Conservation (phyloP, 805 yeast species). For the Ogataea ganodermae region DNA sequence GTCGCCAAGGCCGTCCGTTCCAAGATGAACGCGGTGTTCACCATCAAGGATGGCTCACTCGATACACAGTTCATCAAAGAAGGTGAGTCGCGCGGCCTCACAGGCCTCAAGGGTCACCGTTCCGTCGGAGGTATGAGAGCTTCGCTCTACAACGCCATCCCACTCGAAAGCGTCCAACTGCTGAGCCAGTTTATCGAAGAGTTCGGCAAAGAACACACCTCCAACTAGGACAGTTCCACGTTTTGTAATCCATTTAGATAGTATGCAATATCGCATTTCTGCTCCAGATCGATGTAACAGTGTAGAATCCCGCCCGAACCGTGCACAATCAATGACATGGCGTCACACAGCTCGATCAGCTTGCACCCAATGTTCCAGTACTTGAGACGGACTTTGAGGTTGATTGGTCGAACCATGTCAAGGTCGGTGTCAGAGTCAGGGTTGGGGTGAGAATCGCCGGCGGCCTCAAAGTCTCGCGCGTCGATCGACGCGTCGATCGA, state of each 20-base stretch:
- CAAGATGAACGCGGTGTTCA: conserved; percentile 92
- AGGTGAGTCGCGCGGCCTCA: conserved; percentile 59
- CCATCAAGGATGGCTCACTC: conserved; percentile 54
- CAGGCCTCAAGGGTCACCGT: conserved; percentile 93
- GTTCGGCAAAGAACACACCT: conserved; percentile 64
- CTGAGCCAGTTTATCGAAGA: conserved; percentile 58
- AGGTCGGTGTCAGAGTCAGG: conserved; percentile 13
- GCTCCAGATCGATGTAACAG: conserved; percentile 64
- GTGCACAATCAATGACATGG: conserved; percentile 56
- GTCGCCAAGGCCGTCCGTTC: conserved; percentile 71
- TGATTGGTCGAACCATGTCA: conserved; percentile 36
- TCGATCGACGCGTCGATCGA: not conserved
- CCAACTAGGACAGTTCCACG: conserved; percentile 22
- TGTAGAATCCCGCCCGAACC: conserved; percentile 60
- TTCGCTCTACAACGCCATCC: conserved; percentile 86
- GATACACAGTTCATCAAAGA: conserved; percentile 71
- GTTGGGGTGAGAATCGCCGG: too few relatives aligned
- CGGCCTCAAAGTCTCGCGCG: too few relatives aligned
- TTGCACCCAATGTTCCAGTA: conserved; percentile 72
- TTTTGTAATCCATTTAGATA: conserved; percentile 47
- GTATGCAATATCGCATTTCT: conserved; percentile 65
- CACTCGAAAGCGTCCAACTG: conserved; percentile 56
- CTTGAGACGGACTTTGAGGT: conserved; percentile 52
- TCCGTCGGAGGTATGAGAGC: conserved; percentile 98
- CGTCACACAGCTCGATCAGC: conserved; percentile 61